Evolutionary conservation across 345 rosid species (phyloP), one percentile per base, ranked within the genome.

Genomic region (Trapa bicornis): DNA sequence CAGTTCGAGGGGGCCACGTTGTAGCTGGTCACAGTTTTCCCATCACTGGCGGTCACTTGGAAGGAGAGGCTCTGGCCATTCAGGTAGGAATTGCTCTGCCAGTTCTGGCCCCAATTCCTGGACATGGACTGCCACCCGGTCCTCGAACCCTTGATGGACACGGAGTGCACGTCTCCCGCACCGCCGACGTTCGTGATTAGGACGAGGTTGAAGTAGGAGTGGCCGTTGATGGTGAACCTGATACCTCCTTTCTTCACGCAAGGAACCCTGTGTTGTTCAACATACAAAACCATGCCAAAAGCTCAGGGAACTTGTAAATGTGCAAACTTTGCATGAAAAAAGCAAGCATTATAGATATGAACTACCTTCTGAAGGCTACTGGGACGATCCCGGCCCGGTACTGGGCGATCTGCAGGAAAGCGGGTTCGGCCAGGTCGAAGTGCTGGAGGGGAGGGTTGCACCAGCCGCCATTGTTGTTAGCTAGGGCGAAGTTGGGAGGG

Each of bases 381-480:
- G 98, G 98, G 42, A 92, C 98, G 36, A 92, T 89, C 62, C 98
- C 98, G 5, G 98, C 97, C 0, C 81, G 78, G 80, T 92, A 92
- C 62, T 89, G 96, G 62, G 98, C 98, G 68, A 92, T 89, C 43
- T 87, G 91, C 65, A 88, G 75, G 81, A 89, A 92, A 69, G 96
- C 91, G 14, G 98, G 98, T 75, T 92, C 96, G 1, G 98, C 98
- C 78, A 92, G 53, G 75, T 92, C 98, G 7, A 92, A 92, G 76
- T 92, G 98, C 38, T 89, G 85, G 42, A 92, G 96, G 47, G 98
- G 98, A 65, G 98, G 96, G 64, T 92, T 92, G 73, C 98, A 92
- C 98, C 98, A 92, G 12, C 98, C 98, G n/a, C 98, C 98, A 6
- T 92, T 88, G 77, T 85, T 88, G 16, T 88, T 92, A 8, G 96